Evolutionary conservation across 2,329 filamentous ascomycete species (phyloP).

Genomic region (Balansia obtecta): DNA sequence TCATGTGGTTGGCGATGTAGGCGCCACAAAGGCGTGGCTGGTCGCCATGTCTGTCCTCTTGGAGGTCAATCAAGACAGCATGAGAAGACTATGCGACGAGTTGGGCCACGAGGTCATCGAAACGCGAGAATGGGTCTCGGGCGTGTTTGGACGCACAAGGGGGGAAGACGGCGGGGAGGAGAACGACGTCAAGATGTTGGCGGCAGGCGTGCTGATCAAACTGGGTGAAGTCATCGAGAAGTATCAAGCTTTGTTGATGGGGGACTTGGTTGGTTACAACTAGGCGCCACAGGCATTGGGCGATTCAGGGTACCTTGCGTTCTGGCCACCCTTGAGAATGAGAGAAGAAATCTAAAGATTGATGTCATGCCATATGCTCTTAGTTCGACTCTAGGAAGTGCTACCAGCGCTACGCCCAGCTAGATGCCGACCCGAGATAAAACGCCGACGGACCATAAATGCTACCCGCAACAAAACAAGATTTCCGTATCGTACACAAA

Average conservation of each 20-base stretch:
- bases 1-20: slow-evolving; percentile 45
- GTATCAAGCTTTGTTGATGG: slow-evolving; percentile 66
- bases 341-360: neutral
- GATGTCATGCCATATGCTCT: neutral
- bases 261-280: slow-evolving; percentile 42
- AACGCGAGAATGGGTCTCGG: slow-evolving; percentile 73
- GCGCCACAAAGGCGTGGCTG: slow-evolving; percentile 61
- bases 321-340: too few relatives aligned
- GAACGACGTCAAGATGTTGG: slow-evolving; percentile 65
- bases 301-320: neutral
- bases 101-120: slow-evolving; percentile 71
- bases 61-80: slow-evolving; percentile 66
- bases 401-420: neutral
- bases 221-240: slow-evolving; percentile 71
- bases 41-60: slow-evolving; percentile 70
- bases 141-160: slow-evolving; percentile 53
- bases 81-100: slow-evolving; percentile 58
- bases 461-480: neutral
- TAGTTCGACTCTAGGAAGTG: neutral
- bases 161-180: slow-evolving; percentile 51
- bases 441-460: neutral
- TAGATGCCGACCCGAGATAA: neutral
- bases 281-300: neutral
- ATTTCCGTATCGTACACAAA: neutral
- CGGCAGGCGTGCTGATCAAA: slow-evolving; percentile 65